These are phyloP conservation scores for Cardamine chenopodiifolia DNA, from an alignment of 345 rosid species.

Conservation along the genomic window DNA sequence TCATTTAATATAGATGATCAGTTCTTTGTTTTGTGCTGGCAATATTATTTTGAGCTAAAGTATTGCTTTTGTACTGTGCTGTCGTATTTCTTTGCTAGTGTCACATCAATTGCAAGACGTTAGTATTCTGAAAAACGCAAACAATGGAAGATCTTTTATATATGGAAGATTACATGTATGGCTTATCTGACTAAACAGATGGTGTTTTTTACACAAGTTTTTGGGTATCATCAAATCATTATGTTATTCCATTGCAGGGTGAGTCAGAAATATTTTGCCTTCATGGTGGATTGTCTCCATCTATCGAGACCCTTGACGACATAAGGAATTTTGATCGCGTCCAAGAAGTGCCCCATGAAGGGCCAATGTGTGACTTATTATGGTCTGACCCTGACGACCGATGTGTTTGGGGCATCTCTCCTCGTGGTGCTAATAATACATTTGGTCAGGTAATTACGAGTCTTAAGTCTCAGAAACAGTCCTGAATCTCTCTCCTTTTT, in stretches of 20 bases:
- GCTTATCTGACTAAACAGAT: conserved; percentile 10
- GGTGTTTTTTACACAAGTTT: neutral
- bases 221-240: neutral
- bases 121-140: conserved; percentile 31
- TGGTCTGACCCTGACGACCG: conserved; percentile 99
- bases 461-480: neutral
- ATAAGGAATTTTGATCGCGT: conserved; percentile 91
- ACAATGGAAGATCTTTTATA: too few relatives aligned
- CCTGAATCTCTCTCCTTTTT: neutral
- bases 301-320: conserved; percentile 88
- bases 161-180: conserved; percentile 31
- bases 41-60: conserved; percentile 15
- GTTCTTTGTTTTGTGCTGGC: conserved; percentile 11
- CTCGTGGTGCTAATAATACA: conserved; percentile 96
- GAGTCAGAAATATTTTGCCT: conserved; percentile 95
- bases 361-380: conserved; percentile 98
- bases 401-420: conserved; percentile 97
- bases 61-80: conserved; percentile 18
- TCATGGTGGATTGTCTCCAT: conserved; percentile 92
- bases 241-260: conserved; percentile 56
- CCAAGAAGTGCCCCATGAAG: conserved; percentile 98
- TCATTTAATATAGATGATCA: conserved; percentile 8
- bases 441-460: conserved; percentile 78
- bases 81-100: conserved; percentile 18
- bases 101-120: conserved; percentile 35